A percentile compares a stretch with the other conserved stretches of the same genome.
phyloP scores from a whole-genome alignment of 148 eudicot species.

The Fallopia convolvulus region DNA sequence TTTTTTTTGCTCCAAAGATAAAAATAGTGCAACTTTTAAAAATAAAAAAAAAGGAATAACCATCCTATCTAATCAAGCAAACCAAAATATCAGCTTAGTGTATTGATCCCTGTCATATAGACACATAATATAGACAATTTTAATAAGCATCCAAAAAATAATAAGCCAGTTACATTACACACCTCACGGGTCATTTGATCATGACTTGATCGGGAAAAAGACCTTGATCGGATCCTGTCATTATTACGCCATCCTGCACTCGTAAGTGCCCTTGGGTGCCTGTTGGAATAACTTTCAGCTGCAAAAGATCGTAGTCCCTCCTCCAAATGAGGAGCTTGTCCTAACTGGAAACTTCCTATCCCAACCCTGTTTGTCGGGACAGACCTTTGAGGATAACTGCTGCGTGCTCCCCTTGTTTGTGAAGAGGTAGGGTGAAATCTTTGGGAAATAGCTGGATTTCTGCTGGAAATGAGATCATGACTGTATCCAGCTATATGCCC shows the following conservation, averaged over 20 bases:
- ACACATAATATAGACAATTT: background rate
- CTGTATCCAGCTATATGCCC: slow-evolving; percentile 34
- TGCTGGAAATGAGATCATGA: slow-evolving; percentile 27
- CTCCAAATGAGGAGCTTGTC: slow-evolving; percentile 28
- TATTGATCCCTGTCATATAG: background rate
- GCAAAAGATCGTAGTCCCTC: slow-evolving; percentile 39
- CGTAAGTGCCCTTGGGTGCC: slow-evolving; percentile 49
- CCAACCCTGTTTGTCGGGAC: slow-evolving; percentile 32
- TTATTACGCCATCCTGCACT: slow-evolving; percentile 45
- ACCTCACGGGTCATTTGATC: slow-evolving; percentile 58
- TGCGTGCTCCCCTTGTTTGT: slow-evolving; percentile 44
- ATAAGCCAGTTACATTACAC: background rate
- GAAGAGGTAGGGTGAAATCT: slow-evolving; percentile 25
- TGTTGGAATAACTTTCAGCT: slow-evolving; percentile 43
- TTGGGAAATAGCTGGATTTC: slow-evolving; percentile 34
- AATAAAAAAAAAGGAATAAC: background rate
- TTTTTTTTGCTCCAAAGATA: too few relatives aligned
- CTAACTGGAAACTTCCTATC: slow-evolving; percentile 28
- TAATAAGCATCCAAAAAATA: background rate
- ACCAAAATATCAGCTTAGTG: background rate
- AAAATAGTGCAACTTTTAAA: background rate
- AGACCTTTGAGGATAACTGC: slow-evolving; percentile 40
- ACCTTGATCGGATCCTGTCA: slow-evolving; percentile 57
- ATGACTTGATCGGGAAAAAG: slow-evolving; percentile 38
- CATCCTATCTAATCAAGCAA: background rate